Evolutionary conservation across 176 grass and related monocot species (phyloP), one percentile per base, ranked within the genome.

Genomic region (Lolium rigidum): DNA sequence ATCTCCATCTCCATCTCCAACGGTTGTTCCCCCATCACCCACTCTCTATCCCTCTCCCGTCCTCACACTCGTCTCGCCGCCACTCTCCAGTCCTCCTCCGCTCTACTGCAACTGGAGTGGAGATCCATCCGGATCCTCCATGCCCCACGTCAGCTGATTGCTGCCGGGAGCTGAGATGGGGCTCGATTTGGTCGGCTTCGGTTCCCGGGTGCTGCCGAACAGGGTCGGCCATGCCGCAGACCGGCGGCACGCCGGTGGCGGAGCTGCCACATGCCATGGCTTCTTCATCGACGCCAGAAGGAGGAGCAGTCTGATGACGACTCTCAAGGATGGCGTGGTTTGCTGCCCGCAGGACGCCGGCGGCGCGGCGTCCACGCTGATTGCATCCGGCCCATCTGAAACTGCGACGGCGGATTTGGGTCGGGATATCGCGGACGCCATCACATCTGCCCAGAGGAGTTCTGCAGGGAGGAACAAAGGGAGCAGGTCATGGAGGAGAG

Each of bases 131-230:
- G 43, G 71, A 74, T 25, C 6, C 39, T 10, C 46, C 47, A 75
- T 75, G 47, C 72, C 47, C 70, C 21, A 74, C 44, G 12, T 7
- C 22, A 25, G 70, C 0, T 50, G 70, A 74, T 74, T 16, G 44
- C 43, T 73, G 44, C 44, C 44, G 70, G 86, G 41, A 10, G 74
- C 46, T 77, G 66, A 80, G 2, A 55, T 18, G 55, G 95, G 89
- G 8, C 68, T 72, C 15, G 91, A 92, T 94, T 86, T 90, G 47
- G 60, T 80, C 26, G 81, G 90, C n/a, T 89, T 92, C 59, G 70
- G 81, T 77, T 84, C 81, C 18, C 77, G 43, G 70, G 31, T 88
- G 13, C 66, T 89, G 46, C 75, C 84, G 49, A 48, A 84, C 37
- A 31, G 74, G 43, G 38, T 77, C 26, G 79, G 82, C 37, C 80